These are phyloP conservation scores for Blastomyces silverae DNA, from an alignment of 2,329 filamentous ascomycete genomes.

Conservation along the genomic window DNA sequence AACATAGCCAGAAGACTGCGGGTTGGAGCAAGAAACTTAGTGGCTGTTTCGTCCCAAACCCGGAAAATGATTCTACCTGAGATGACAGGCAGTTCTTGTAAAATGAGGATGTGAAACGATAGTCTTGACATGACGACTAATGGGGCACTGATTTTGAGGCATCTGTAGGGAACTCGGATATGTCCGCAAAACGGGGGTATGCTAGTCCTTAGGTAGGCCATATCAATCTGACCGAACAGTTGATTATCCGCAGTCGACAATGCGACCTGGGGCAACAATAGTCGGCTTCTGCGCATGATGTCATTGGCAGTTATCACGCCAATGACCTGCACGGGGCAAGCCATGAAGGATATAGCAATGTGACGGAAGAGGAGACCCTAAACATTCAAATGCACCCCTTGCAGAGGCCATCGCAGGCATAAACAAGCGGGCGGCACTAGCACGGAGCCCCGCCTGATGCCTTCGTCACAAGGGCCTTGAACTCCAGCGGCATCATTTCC, in stretches of 20 bases:
- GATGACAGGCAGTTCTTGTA: background rate
- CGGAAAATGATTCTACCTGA: background rate
- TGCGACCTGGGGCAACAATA: background rate
- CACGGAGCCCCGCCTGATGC: background rate
- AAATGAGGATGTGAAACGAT: background rate
- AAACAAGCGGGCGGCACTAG: background rate
- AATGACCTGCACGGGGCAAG: background rate
- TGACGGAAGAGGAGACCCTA: too few relatives aligned
- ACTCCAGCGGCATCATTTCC: background rate
- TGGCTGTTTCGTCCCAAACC: background rate
- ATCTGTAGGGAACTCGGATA: background rate
- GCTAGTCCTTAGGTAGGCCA: background rate
- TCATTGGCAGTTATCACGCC: background rate
- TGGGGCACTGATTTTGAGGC: background rate
- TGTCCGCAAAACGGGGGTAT: background rate
- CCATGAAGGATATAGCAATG: background rate
- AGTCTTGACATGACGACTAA: background rate
- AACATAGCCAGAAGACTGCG: background rate
- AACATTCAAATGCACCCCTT: background rate
- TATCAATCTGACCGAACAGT: background rate
- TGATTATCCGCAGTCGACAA: background rate
- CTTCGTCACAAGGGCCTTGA: background rate
- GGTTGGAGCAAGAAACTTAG: too few relatives aligned
- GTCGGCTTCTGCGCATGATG: background rate
- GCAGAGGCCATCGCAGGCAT: background rate